Evolutionary conservation across 1,139 yeast genomes (phyloP), one percentile per base, ranked within the genome.

Genomic region (Diutina rugosa): DNA sequence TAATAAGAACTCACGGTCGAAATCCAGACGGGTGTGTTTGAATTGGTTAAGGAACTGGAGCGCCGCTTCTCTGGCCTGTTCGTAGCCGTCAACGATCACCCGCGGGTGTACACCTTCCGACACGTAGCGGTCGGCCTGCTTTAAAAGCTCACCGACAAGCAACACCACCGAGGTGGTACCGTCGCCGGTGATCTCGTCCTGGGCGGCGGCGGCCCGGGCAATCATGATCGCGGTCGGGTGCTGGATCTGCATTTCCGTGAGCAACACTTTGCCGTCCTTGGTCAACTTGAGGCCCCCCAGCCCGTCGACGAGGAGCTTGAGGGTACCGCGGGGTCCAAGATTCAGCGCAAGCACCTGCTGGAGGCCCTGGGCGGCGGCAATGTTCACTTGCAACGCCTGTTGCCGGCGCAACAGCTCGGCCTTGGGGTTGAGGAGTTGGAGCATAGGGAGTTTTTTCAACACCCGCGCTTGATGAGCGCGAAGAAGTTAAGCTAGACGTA

Each of bases 151-250:
- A 56, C 99, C 99, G 51, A 93, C 99, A 58, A 91, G 79, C 62
- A 95, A 78, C 56, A 93, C 93, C 58, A 93, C 99, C 1, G 97
- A 87, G n/a, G 99, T 93, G 58, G 99, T 95, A 61, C 99, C 99
- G 69, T 93, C 99, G 56, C 99, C 99, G 14, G 99, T 89, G 68
- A 95, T 90, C 69, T 93, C 99, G 70, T 93, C 99, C 72, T 93
- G 99, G 0, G 99, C 97, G 55, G 97, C 85, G 56, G 99, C 99
- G 10, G 98, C 99, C 61, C 98, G 80, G 3, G 99, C 95, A 75
- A 93, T 93, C 96, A 95, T 88, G 46, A 93, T 96, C 0, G 99
- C 99, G 2, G 99, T 95, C n/a, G 99, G 99, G 63, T 93, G 93
- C 70, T 93, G 98, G 69, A 93, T 95, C 72, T 95, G 99, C 99